Evolutionary conservation across 75 land plant species (phyloP).

Genomic region (Pinus albicaulis): DNA sequence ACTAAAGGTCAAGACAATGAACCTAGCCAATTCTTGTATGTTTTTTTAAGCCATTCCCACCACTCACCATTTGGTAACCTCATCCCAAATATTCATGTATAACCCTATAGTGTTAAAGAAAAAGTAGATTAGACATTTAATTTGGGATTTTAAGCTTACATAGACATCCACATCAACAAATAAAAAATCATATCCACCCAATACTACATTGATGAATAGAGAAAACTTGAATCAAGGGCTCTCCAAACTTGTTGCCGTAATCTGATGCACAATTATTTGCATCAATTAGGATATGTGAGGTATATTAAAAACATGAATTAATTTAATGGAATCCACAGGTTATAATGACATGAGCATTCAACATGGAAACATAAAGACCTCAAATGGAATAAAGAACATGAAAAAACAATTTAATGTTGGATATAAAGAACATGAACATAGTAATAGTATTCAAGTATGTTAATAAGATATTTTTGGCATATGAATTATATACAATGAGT

Average conservation of each 20-base stretch:
- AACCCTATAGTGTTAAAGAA: slow-evolving; percentile 38
- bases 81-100: slow-evolving; percentile 91
- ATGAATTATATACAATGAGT: no score
- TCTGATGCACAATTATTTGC: slow-evolving; percentile 97
- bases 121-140: background rate
- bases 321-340: background rate
- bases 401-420: no score
- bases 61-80: slow-evolving; percentile 90
- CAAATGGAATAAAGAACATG: no score
- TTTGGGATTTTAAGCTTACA: background rate
- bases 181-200: background rate
- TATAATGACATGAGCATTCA: background rate
- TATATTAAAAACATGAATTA: slow-evolving; percentile 4
- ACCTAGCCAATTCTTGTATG: slow-evolving; percentile 93
- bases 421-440: no score
- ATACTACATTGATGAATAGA: background rate
- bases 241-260: slow-evolving; percentile 98
- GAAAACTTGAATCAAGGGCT: slow-evolving; percentile 86
- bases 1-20: background rate
- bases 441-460: background rate
- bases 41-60: slow-evolving; percentile 94
- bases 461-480: background rate
- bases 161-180: background rate
- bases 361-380: background rate
- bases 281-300: slow-evolving; percentile 72